A percentile compares a stretch with the other conserved stretches of the same genome.
Conservation (phyloP, 2,329 filamentous ascomycete species). For the Orbilia javanica region DNA sequence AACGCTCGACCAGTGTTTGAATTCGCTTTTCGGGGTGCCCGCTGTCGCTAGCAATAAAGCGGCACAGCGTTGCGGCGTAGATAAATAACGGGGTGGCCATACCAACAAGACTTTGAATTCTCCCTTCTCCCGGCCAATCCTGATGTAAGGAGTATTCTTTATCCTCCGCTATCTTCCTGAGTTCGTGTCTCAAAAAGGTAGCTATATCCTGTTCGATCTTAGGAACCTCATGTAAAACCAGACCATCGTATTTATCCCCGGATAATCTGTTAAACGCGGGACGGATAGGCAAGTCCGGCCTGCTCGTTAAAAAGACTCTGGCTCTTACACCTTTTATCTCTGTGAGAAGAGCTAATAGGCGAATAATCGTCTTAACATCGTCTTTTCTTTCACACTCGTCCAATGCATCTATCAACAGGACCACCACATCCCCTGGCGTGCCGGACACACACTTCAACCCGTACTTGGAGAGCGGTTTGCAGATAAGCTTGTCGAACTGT, state of each 20-base stretch:
- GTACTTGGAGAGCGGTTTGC: conserved; percentile 64
- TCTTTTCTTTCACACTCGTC: too few relatives aligned
- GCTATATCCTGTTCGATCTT: conserved; percentile 62
- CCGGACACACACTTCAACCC: neutral
- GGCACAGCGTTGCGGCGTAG: conserved; percentile 42
- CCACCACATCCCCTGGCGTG: neutral
- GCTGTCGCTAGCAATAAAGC: conserved; percentile 22
- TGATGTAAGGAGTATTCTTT: neutral
- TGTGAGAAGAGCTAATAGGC: too few relatives aligned
- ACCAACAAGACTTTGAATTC: conserved; percentile 3
- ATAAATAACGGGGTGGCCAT: conserved; percentile 47
- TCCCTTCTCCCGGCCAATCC: conserved; percentile 27
- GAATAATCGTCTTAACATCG: too few relatives aligned
- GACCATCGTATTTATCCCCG: conserved; percentile 34
- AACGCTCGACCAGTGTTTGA: neutral
- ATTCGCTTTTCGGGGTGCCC: conserved; percentile 1
- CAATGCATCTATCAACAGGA: neutral
- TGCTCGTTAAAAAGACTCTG: conserved; percentile 61
- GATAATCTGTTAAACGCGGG: conserved; percentile 57
- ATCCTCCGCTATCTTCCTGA: conserved; percentile 57
- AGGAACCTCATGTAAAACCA: conserved; percentile 46
- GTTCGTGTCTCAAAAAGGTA: conserved; percentile 58
- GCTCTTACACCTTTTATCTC: conserved; percentile 17
- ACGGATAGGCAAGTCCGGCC: conserved; percentile 60
- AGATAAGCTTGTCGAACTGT: conserved; percentile 67